Evolutionary conservation across 805 yeast species (phyloP).

Genomic region (Lipomyces orientalis): DNA sequence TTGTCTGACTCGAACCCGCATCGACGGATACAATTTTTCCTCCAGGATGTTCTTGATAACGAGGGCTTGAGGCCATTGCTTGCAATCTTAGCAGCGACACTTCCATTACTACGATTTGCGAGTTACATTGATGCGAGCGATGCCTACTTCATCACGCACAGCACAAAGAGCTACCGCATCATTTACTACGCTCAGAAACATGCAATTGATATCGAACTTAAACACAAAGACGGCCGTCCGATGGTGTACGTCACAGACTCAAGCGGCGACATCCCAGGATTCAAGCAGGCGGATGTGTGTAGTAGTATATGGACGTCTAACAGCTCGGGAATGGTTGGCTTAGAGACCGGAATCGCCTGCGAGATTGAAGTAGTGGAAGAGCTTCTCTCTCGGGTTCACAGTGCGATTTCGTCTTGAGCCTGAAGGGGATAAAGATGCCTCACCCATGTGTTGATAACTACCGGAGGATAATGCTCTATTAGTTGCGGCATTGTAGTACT

Average conservation of each 20-base stretch:
- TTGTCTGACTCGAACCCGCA: conserved; percentile 42
- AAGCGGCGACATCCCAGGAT: conserved; percentile 6
- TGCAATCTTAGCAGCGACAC: conserved; percentile 41
- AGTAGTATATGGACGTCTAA: conserved; percentile 21
- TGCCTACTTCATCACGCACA: conserved; percentile 32
- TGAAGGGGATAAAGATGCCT: too few species aligned
- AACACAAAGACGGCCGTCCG: conserved; percentile 15
- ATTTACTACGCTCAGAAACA: conserved; percentile 16
- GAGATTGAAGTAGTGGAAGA: conserved; percentile 26
- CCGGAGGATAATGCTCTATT: not conserved
- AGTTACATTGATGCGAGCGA: conserved; percentile 27
- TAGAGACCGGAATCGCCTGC: conserved; percentile 33
- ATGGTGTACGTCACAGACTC: conserved; percentile 29
- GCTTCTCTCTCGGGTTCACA: conserved; percentile 20
- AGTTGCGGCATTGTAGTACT: not conserved
- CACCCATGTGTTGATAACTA: not conserved
- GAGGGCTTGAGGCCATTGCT: conserved; percentile 42
- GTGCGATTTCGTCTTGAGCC: conserved; percentile 11
- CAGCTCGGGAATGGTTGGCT: conserved; percentile 15
- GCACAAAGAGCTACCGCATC: conserved; percentile 28
- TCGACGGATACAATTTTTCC: conserved; percentile 37
- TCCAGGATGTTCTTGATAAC: conserved; percentile 41
- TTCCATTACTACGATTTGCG: conserved; percentile 41
- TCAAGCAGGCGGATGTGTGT: conserved; percentile 16
- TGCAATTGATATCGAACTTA: conserved; percentile 25